phyloP scores from a whole-genome alignment of 2,329 filamentous ascomycete species.

The Colletotrichum spaethianum region DNA sequence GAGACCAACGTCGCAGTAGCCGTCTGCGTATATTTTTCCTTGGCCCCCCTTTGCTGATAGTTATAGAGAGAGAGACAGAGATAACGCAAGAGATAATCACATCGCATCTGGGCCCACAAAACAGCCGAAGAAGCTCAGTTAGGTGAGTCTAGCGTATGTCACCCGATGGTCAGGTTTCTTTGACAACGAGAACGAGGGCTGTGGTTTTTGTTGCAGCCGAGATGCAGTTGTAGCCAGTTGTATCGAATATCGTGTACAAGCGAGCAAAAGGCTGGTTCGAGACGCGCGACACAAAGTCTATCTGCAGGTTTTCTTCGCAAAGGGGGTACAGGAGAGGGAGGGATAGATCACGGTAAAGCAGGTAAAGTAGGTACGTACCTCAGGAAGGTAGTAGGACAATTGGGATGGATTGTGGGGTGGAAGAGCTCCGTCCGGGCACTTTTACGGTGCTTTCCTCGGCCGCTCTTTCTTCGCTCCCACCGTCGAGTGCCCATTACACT shows the following conservation, averaged over 20 bases:
- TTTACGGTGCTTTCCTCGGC: conserved; percentile 38
- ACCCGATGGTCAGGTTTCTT: neutral
- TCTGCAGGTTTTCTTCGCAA: neutral
- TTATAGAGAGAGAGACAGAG: neutral
- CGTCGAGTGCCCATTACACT: neutral
- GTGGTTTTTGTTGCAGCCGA: neutral
- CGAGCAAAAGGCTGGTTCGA: neutral
- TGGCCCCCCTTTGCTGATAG: neutral
- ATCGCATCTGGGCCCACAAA: neutral
- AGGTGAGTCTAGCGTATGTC: neutral
- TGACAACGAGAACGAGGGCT: too few species aligned
- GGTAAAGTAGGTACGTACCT: neutral
- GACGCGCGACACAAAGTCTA: neutral
- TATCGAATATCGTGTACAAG: neutral
- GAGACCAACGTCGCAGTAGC: neutral
- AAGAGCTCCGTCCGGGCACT: conserved; percentile 23
- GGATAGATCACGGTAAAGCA: neutral
- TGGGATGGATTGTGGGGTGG: conserved; percentile 12
- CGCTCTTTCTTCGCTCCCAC: conserved; percentile 26
- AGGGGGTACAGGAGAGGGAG: neutral
- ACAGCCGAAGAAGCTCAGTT: neutral
- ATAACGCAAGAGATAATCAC: neutral
- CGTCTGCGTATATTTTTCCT: neutral
- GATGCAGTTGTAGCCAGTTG: neutral
- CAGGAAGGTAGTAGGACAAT: neutral